These are phyloP conservation scores for Neofusicoccum umdonicola DNA, from an alignment of 2,329 filamentous ascomycete genomes.

Conservation along the genomic window DNA sequence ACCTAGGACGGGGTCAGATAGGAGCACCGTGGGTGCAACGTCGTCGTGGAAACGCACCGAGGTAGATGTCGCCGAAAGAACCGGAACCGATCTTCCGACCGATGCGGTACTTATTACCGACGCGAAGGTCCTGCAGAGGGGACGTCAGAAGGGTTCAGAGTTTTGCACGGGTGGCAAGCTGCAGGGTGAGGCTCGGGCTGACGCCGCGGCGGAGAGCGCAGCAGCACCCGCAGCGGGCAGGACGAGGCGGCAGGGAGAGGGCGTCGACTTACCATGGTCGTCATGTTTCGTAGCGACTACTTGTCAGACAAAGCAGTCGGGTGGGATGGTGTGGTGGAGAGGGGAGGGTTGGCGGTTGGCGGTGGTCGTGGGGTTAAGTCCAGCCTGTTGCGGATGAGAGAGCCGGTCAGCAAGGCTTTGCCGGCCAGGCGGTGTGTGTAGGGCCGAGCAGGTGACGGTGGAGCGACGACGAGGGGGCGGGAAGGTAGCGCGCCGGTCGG, in stretches of 20 bases:
- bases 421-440: conserved; percentile 44
- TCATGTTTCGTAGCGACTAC: conserved; percentile 47
- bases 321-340: conserved; percentile 21
- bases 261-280: conserved; percentile 58
- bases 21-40: background rate
- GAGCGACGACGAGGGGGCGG: conserved; percentile 22
- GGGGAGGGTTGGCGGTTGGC: conserved; percentile 22
- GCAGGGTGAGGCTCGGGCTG: conserved; percentile 19
- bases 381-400: conserved; percentile 34
- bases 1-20: conserved; percentile 49
- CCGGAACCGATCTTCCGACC: conserved; percentile 98
- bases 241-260: conserved; percentile 33
- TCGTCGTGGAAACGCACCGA: conserved; percentile 53
- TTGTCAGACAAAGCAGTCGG: conserved; percentile 14
- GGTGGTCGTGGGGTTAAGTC: conserved; percentile 28
- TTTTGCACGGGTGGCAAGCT: conserved; percentile 20
- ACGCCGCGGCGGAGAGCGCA: background rate
- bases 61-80: conserved; percentile 97
- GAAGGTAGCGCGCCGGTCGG: background rate
- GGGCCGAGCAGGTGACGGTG: conserved; percentile 28
- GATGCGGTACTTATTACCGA: conserved; percentile 99
- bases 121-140: conserved; percentile 78
- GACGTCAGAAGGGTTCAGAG: background rate
- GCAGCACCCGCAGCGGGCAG: conserved; percentile 9
- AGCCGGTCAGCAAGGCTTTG: conserved; percentile 42